Conservation (phyloP, 108 stramenopile species). For the Skeletonema tropicum region DNA sequence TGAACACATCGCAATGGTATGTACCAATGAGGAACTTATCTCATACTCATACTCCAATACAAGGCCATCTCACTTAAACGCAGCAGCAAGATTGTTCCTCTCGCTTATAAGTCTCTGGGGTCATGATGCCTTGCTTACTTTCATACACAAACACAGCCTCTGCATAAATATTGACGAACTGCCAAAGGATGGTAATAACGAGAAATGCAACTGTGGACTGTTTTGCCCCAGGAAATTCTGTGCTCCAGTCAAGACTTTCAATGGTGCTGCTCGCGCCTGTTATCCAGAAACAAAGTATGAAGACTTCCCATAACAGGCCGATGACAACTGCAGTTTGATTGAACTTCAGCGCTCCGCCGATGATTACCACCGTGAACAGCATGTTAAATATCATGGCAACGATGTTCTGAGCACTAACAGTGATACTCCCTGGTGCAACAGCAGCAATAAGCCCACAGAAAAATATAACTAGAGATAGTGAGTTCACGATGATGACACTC, state of each 20-base stretch:
- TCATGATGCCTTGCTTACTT: slow-evolving; percentile 10
- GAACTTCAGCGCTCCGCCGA: neutral
- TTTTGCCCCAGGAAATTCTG: neutral
- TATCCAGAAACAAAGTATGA: neutral
- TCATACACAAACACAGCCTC: slow-evolving; percentile 21
- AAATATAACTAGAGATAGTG: neutral
- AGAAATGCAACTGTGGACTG: neutral
- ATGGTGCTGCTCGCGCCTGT: neutral
- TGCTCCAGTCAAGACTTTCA: neutral
- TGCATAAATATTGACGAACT: slow-evolving; percentile 19
- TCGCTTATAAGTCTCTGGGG: slow-evolving; percentile 17
- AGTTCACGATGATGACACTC: neutral
- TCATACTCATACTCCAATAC: too few relatives aligned
- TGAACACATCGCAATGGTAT: too few relatives aligned
- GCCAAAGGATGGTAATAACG: neutral
- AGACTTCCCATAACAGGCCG: neutral
- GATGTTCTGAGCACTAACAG: neutral
- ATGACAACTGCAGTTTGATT: neutral
- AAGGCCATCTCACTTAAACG: neutral
- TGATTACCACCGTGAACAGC: neutral
- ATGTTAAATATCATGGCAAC: neutral
- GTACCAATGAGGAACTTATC: too few relatives aligned
- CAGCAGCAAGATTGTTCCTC: slow-evolving; percentile 25
- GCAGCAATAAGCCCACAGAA: neutral
- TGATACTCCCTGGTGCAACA: neutral